Base-by-base conservation (phyloP, 768 basidiomycete species). In the Russula sp. region DNA sequence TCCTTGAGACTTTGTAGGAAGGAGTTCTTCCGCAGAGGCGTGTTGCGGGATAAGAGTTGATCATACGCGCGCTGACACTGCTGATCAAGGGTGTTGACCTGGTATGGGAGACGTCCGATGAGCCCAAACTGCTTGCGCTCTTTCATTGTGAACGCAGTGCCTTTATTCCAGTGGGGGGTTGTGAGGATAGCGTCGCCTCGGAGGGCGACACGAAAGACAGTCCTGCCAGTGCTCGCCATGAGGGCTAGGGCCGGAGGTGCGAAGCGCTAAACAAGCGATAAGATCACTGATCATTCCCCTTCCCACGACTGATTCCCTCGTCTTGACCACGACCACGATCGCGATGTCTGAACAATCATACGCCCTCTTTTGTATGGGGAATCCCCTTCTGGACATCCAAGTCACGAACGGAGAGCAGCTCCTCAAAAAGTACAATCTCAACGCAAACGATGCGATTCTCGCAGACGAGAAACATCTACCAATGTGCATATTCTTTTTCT, bases 331-430 rank as follows among this genome's bases (percentile, higher is more conserved):
- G 20, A 7, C 29, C 6, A 34, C 36, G 7, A 16, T 53, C 25
- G 22, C 54, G 9, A 78, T 81, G 78, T 72, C 84, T 51, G 52
- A 76, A 18, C 71, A 75, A 29, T 74, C 79, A 25, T 87, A 84
- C 77, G 72, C 79, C 47, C 76, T 98, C 49, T 93, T 98, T 76
- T 91, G 86, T 77, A 77, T 98, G 76, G 96, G 96, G 46, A 98
- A 98, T 76, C 96, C 96, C 69, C 81, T 98, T 71, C 87, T 98
- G 54, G 95, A 99, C 74, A 88, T 99, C 78, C 94, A 96, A 76
- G 93, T 96, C 70, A 83, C 77, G 64, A 81, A 91, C 64, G 93
- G 90, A 53, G 92, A 95, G 71, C 79, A 79, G 36, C 81, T 98
- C 45, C 79, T 98, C 59, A 77, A 87, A 70, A 98, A 97, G 75